Base-by-base conservation (phyloP, 495 filamentous ascomycete genomes). In the Xanthoparmelia taractica region DNA sequence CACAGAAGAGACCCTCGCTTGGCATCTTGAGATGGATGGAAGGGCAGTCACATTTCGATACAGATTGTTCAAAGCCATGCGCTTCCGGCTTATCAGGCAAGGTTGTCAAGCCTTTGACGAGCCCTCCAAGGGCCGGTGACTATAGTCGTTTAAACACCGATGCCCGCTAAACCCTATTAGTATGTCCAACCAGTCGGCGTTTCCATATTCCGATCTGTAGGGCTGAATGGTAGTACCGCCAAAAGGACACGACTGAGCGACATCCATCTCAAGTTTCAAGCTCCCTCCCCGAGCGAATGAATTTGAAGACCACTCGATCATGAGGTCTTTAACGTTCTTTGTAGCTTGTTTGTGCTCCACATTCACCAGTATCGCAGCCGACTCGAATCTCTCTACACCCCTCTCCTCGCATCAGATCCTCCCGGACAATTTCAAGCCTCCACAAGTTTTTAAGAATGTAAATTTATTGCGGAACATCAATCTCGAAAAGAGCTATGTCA, bases 381-480 rank as follows among this genome's bases (percentile, higher is more conserved):
- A 78, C 41, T 62, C 72, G 36, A 75, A 73, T 65, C 41, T 71
- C 6, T 60, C 59, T 17, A 59, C 56, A 36, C 74, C 78, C 23
- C 70, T 77, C 54, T 69, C 71, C n/a, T 80, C 79, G 25, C 77
- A 73, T 67, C 73, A 81, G 64, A 77, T 81, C 65, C 82, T 92
- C 23, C 82, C 87, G 34, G 72, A 79, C 69, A 84, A 81, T 57
- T 96, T 96, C 80, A 91, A 84, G 75, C 92, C 93, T 43, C 85
- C 91, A 18, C 88, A 88, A 71, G 88, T 90, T 52, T 98, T 95
- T 76, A 89, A 91, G 74, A 96, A 97, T 74, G 80, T 82, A 67
- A 97, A 97, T 74, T 73, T 97, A 31, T 85, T 97, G 60, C 89
- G 96, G 64, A 87, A 88, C 61, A 86, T 92, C 68, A 96, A 96